These are phyloP conservation scores for Trichoderma sp. DNA, from an alignment of 2,329 filamentous ascomycete genomes.

Conservation along the genomic window DNA sequence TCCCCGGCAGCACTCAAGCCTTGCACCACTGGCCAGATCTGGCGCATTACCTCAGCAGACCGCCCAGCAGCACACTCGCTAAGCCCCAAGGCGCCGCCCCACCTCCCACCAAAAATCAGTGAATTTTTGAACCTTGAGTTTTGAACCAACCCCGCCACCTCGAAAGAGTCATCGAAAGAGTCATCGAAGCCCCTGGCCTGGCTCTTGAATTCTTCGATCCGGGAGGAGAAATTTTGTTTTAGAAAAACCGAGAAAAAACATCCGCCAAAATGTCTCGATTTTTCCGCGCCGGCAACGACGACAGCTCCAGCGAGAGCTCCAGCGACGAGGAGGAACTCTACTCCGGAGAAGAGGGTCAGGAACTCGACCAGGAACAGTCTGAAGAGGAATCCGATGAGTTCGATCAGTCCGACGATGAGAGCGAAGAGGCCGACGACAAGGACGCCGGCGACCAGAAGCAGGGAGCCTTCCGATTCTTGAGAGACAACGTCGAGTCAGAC, in stretches of 20 bases:
- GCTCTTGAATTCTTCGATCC: slow-evolving; percentile 30
- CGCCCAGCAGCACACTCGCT: slow-evolving; percentile 36
- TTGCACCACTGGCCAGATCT: slow-evolving; percentile 2
- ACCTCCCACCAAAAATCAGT: slow-evolving; percentile 50
- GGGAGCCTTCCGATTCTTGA: slow-evolving; percentile 84
- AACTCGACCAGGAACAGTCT: slow-evolving; percentile 39
- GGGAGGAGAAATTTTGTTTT: not conserved
- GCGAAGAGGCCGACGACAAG: slow-evolving; percentile 62
- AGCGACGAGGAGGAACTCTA: slow-evolving; percentile 91
- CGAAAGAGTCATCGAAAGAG: slow-evolving; percentile 34
- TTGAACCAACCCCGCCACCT: slow-evolving; percentile 45
- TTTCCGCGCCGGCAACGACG: slow-evolving; percentile 87
- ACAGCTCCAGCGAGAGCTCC: slow-evolving; percentile 94
- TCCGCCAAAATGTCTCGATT: slow-evolving; percentile 84
- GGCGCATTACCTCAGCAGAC: slow-evolving; percentile 19
- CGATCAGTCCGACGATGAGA: slow-evolving; percentile 54
- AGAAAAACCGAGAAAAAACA: slow-evolving; percentile 28
- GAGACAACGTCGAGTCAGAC: slow-evolving; percentile 69
- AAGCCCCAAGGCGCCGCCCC: slow-evolving; percentile 47
- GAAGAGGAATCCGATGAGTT: slow-evolving; percentile 50
- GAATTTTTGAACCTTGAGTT: slow-evolving; percentile 44
- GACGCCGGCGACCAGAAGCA: slow-evolving; percentile 64
- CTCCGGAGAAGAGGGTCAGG: slow-evolving; percentile 55
- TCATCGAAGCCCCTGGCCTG: slow-evolving; percentile 24
- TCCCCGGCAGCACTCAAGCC: not conserved